phyloP scores from a whole-genome alignment of 176 grass and related monocot species.

The Phyllostachys edulis region DNA sequence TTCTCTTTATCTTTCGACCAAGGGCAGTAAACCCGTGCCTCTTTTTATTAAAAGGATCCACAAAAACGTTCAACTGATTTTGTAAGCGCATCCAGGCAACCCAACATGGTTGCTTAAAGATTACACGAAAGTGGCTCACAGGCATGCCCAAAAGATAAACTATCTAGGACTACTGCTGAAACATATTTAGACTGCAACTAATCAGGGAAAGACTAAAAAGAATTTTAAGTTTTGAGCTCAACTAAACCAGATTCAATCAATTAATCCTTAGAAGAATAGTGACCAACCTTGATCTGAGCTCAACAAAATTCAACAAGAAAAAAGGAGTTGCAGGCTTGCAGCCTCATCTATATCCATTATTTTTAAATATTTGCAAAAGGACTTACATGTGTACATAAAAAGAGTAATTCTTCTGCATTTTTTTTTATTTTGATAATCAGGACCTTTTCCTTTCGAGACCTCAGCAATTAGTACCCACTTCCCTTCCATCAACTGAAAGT shows the following conservation, averaged over 20 bases:
- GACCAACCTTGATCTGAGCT: neutral
- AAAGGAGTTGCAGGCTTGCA: conserved; percentile 9
- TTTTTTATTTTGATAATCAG: neutral
- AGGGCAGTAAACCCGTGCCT: neutral
- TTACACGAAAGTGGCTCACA: neutral
- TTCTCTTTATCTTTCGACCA: neutral
- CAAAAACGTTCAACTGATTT: neutral
- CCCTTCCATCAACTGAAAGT: neutral
- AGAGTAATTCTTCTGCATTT: neutral
- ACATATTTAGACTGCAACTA: neutral
- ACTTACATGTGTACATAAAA: neutral
- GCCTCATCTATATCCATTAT: neutral
- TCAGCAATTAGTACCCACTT: neutral
- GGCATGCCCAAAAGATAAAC: neutral
- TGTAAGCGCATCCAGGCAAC: neutral
- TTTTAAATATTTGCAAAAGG: neutral
- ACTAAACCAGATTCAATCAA: neutral
- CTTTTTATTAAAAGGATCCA: neutral
- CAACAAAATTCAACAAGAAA: conserved; percentile 2
- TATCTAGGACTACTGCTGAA: neutral
- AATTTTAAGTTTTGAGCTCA: neutral
- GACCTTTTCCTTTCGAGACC: neutral
- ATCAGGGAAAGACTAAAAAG: neutral
- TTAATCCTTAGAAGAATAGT: neutral
- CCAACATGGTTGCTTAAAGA: neutral